Evolutionary conservation across 768 basidiomycete genomes (phyloP), one percentile per base, ranked within the genome.

Genomic region (Naganishia randhawae): DNA sequence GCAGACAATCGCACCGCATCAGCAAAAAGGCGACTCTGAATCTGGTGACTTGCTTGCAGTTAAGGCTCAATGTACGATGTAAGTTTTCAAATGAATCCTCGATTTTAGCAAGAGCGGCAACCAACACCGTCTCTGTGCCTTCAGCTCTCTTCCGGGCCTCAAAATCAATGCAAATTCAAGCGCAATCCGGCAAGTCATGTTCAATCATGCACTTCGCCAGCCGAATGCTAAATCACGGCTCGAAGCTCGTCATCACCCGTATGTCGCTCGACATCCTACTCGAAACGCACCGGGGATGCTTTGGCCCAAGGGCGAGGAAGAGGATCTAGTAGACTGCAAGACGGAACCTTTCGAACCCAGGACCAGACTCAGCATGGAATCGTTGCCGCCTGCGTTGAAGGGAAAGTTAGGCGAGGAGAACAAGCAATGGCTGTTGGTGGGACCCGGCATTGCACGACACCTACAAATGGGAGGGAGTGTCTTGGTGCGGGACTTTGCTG

Each of bases 371-470:
- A 22, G 35, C 6, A 25, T 61, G 37, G 37, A 39, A 16, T 41
- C 37, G 16, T 27, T 61, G 25, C 57, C 57, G 29, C 57, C 57
- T 14, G 29, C 31, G 7, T 39, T 61, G 57, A 39, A 61, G 57
- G 32, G 27, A 14, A 61, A 42, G 57, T 19, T 61, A 14, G 35
- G 41, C 22, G 57, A 39, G 37, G 37, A 41, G 22, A 29, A 39
- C 57, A 39, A 61, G n/a, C 57, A 67, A 54, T 48, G 53, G 48
- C 37, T 70, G 16, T 50, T 70, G 35, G 69, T 70, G 16, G 69
- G 65, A 29, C 69, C 69, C 19, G 69, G 50, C n/a, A 63, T 70
- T 50, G 63, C 63, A 42, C 54, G 41, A 22, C 69, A 70, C 37
- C 50, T 70, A n/a, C 52, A 67, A 9, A 63, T 32, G 33, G 69